Conservation (phyloP, 2,329 filamentous ascomycete genomes). For the Phaeosphaeria sp. region DNA sequence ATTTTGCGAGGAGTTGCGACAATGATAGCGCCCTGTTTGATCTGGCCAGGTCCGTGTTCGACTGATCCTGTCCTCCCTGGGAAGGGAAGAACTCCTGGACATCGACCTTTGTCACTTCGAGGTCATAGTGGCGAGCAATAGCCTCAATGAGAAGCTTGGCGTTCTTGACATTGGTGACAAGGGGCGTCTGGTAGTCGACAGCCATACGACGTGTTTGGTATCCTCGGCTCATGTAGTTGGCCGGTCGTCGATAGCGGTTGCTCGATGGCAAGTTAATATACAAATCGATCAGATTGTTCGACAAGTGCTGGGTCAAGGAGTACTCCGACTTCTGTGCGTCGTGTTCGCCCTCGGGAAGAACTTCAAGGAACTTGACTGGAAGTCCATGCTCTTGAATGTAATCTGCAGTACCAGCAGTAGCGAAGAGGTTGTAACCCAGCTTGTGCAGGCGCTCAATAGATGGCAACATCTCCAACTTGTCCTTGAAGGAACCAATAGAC, state of each 20-base stretch:
- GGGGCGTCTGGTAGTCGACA: slow-evolving; percentile 94
- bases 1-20: slow-evolving; percentile 75
- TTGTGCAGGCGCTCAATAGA: slow-evolving; percentile 88
- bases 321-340: slow-evolving; percentile 93
- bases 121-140: slow-evolving; percentile 84
- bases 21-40: slow-evolving; percentile 66
- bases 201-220: slow-evolving; percentile 98
- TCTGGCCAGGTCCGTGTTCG: slow-evolving; percentile 54
- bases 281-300: slow-evolving; percentile 96
- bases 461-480: slow-evolving; percentile 96
- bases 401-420: slow-evolving; percentile 94
- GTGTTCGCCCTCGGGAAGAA: slow-evolving; percentile 67
- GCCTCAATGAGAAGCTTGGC: slow-evolving; percentile 97
- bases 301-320: slow-evolving; percentile 93
- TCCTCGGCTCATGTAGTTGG: slow-evolving; percentile 98
- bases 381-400: slow-evolving; percentile 94
- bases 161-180: slow-evolving; percentile 99
- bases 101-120: slow-evolving; percentile 83
- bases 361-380: slow-evolving; percentile 90
- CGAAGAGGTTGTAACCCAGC: slow-evolving; percentile 94
- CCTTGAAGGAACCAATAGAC: slow-evolving; percentile 96
- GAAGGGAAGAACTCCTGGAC: slow-evolving; percentile 77
- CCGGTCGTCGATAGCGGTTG: slow-evolving; percentile 95
- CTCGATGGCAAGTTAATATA: slow-evolving; percentile 99
- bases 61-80: slow-evolving; percentile 40